Evolutionary conservation across 2,329 filamentous ascomycete species (phyloP), one percentile per base, ranked within the genome.

Genomic region (Trichoderma harzianum): DNA sequence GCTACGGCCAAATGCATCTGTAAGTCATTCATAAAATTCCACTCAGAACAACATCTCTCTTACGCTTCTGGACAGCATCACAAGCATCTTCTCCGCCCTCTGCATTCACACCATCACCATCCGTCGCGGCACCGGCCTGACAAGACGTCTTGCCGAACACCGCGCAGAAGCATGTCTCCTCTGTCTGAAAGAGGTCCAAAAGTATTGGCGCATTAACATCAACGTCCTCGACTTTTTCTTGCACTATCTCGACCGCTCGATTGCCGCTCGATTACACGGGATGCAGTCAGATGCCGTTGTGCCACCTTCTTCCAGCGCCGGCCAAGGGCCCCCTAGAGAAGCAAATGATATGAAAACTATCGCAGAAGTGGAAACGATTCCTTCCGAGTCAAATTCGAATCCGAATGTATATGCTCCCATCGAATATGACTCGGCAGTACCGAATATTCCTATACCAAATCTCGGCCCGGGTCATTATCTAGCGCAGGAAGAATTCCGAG

Each of bases 181-280:
- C 3, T 80, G 80, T 5, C 76, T 83, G 1, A 78, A 82, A 53
- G 81, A 82, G 72, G 77, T 82, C 0, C 80, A 82, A 30, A 81
- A 81, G n/a, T 82, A 82, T 74, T 82, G 80, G 81, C 76, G 79
- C 21, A 81, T 82, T 72, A 83, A 83, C 76, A 82, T 81, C 73
- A 81, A 80, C 39, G 75, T 82, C 0, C 76, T 83, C 7, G 80
- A 83, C 28, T 73, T 82, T 7, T 82, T 82, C 32, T 74, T 82
- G 0, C 80, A 79, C 28, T 82, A 82, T 4, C 78, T 82, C 7
- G 81, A 82, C 69, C 78, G 79, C 14, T 81, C 81, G 3, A 82
- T 82, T 34, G 80, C 79, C 7, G 78, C 78, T n/a, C 76, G 79
- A 21, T 75, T 82, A 6, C 76, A 80, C 43, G 78, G 76, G 1